Percentiles rank a stretch among this genome's conserved stretches.
These are phyloP conservation scores for Kalmanozyma brasiliensis DNA, from an alignment of 1,284 basidiomycete species.

Conservation along the genomic window DNA sequence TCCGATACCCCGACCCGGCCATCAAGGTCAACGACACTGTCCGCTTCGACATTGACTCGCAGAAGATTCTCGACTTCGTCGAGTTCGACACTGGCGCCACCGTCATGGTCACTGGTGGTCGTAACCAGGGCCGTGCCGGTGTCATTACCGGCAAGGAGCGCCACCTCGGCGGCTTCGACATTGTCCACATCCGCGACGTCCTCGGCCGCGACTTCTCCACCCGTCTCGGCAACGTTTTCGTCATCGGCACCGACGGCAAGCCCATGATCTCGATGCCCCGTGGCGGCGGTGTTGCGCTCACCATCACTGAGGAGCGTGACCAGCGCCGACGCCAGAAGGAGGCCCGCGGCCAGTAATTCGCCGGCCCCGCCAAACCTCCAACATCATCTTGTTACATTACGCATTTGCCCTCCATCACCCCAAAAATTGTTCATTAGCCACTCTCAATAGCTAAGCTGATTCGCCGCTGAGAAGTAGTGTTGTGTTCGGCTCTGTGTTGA, in stretches of 20 bases:
- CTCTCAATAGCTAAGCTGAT: too few relatives aligned
- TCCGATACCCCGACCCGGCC: slow-evolving; percentile 96
- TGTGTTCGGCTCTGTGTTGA: too few relatives aligned
- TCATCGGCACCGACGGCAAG: slow-evolving; percentile 94
- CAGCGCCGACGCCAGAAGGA: slow-evolving; percentile 65
- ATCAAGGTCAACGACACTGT: slow-evolving; percentile 98
- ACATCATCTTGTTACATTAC: too few relatives aligned
- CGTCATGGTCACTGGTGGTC: slow-evolving; percentile 97
- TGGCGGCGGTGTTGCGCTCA: slow-evolving; percentile 95
- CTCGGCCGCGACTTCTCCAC: slow-evolving; percentile 79
- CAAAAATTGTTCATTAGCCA: too few relatives aligned
- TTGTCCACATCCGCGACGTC: slow-evolving; percentile 87
- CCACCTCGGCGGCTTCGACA: slow-evolving; percentile 95
- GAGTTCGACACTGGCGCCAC: slow-evolving; percentile 98
- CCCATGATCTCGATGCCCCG: slow-evolving; percentile 97
- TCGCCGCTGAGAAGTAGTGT: too few relatives aligned
- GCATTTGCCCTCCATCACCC: too few relatives aligned
- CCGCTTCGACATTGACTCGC: slow-evolving; percentile 93
- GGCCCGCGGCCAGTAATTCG: slow-evolving; percentile 53
- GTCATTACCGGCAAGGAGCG: slow-evolving; percentile 95
- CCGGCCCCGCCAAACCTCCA: too few relatives aligned
- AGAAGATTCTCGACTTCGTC: slow-evolving; percentile 93
- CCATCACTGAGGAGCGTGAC: slow-evolving; percentile 70
- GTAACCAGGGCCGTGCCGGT: slow-evolving; percentile 99
- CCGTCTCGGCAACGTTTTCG: slow-evolving; percentile 96